Base-by-base conservation (phyloP, 345 rosid genomes). In the Cardamine chenopodiifolia region DNA sequence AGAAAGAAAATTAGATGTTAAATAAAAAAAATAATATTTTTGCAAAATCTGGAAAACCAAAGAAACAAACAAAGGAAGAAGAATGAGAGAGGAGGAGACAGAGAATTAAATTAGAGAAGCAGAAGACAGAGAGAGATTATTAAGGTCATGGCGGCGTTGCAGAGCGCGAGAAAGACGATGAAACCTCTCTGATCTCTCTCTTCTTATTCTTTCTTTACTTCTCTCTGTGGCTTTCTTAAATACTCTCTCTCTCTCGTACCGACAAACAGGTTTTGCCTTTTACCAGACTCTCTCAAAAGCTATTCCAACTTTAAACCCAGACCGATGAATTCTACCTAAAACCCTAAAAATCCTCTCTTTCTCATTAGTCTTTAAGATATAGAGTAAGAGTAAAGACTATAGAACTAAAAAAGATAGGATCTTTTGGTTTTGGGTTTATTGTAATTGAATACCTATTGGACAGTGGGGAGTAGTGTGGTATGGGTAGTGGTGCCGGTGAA, bases 91-190 rank as follows among this genome's bases (percentile, higher is more conserved):
- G 70, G 74, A 76, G 78, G 72, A 75, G 85, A 67, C 73, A 74
- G 67, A 59, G 82, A 79, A 59, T 79, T 83, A 74, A 86, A 79
- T 82, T 65, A 39, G 65, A 58, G 77, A 81, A 76, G 76, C 47
- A 62, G 71, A 69, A 60, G 83, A 73, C 68, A 73, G 72, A 62
- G 66, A 76, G 78, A 48, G 76, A 77, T 52, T 78, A 72, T 66
- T 72, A 78, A 72, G 81, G 75, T 73, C 78, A 83, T 85, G 96
- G 86, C 96, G 91, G 96, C 96, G 88, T 82, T 83, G 96, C 86
- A 82, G 87, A 74, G 74, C 74, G 79, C 78, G 62, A 79, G 79
- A 80, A 62, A 69, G 79, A 68, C 79, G 48, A 77, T 57, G 39
- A 63, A 77, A 70, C 61, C 69, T 59, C 78, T 59, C 69, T 77